Conservation (phyloP, 2,329 filamentous ascomycete species). For the Ceratocystis ficicola region DNA sequence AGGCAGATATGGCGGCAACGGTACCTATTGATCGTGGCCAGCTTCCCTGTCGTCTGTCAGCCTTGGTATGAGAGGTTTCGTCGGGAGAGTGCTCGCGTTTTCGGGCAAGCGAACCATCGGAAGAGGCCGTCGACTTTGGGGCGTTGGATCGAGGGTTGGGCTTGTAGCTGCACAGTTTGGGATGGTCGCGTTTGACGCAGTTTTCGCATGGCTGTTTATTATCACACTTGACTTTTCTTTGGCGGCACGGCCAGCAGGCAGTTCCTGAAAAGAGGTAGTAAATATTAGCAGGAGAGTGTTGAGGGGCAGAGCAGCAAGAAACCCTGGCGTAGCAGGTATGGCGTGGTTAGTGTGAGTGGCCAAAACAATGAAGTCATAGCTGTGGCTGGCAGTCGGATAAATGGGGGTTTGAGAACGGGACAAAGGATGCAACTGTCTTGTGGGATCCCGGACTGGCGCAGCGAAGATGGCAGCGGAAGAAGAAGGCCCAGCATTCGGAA, state of each 20-base stretch:
- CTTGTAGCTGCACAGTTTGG: conserved; percentile 54
- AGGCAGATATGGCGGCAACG: not conserved
- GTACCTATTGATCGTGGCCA: conserved; percentile 35
- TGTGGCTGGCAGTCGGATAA: not conserved
- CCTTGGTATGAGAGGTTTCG: conserved; percentile 27
- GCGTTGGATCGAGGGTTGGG: conserved; percentile 37
- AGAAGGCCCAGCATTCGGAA: not conserved
- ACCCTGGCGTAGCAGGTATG: too few relatives aligned
- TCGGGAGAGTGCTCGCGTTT: conserved; percentile 38
- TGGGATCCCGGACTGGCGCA: not conserved
- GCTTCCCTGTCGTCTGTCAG: conserved; percentile 31
- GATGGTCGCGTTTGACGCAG: conserved; percentile 53
- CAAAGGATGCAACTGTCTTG: not conserved
- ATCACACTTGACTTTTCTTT: conserved; percentile 58
- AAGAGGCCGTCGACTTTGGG: conserved; percentile 20
- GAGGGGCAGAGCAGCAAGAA: not conserved
- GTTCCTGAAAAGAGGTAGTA: conserved; percentile 35
- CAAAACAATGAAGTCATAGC: conserved; percentile 7
- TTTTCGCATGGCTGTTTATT: conserved; percentile 58
- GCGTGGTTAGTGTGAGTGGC: not conserved
- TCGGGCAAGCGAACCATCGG: conserved; percentile 23
- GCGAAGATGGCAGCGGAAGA: too few relatives aligned
- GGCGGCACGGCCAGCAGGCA: conserved; percentile 55
- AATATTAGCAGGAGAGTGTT: not conserved
- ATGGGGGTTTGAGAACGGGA: not conserved